A percentile compares a stretch with the other conserved stretches of the same genome.
phyloP scores from a whole-genome alignment of 192 early-diverging fungal species.

The Backusella westeae region DNA sequence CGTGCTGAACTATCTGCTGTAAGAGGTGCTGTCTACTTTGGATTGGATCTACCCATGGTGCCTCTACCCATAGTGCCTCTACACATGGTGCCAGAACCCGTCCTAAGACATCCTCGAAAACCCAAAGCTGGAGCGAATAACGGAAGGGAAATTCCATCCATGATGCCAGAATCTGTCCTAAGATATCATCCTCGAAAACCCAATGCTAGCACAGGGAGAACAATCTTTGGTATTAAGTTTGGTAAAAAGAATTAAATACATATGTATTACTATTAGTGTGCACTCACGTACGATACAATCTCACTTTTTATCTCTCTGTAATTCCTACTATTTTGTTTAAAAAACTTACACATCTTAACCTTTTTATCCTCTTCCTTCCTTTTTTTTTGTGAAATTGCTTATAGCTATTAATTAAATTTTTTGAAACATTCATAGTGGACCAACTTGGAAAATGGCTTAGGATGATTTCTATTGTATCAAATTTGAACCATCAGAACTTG shows the following conservation, averaged over 20 bases:
- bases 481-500: no score
- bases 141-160: conserved; percentile 9
- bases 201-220: conserved; percentile 11
- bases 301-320: neutral
- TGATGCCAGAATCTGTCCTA: conserved; percentile 47
- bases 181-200: conserved; percentile 45
- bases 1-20: conserved; percentile 46
- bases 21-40: conserved; percentile 52
- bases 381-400: conserved; percentile 1
- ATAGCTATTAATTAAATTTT: no score
- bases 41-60: conserved; percentile 47
- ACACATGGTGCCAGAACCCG: conserved; percentile 45
- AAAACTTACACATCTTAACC: neutral
- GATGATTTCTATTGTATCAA: no score
- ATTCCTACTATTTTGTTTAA: neutral
- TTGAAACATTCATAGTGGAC: no score
- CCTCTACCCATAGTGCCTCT: no score
- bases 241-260: conserved; percentile 4
- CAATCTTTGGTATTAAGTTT: conserved; percentile 25
- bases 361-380: neutral
- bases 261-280: neutral
- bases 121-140: conserved; percentile 24
- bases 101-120: conserved; percentile 45
- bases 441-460: no score
- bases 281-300: neutral